Percentiles rank a stretch among this genome's conserved stretches.
phyloP scores from a whole-genome alignment of 2,329 filamentous ascomycete species.

The Arthroderma sp. region DNA sequence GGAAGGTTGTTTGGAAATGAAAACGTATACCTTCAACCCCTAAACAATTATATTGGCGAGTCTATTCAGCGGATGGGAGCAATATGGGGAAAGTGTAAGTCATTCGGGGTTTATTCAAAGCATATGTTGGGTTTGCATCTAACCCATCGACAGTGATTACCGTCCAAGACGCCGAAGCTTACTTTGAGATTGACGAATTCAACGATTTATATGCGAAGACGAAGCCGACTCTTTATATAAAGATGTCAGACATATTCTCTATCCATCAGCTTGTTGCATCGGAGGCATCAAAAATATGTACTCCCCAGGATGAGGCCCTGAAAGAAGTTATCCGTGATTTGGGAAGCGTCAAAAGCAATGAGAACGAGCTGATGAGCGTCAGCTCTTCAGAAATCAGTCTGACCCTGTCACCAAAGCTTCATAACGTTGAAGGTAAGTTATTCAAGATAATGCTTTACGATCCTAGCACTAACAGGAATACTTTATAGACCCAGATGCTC shows the following conservation, averaged over 20 bases:
- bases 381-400: constrained; percentile 82
- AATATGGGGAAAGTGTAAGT: constrained; percentile 54
- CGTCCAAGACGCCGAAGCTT: constrained; percentile 73
- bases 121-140: neutral
- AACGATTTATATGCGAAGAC: constrained; percentile 94
- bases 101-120: neutral
- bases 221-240: constrained; percentile 97
- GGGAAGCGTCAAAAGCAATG: constrained; percentile 90
- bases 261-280: constrained; percentile 79
- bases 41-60: constrained; percentile 82
- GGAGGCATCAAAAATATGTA: constrained; percentile 65
- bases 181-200: constrained; percentile 97
- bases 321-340: constrained; percentile 87
- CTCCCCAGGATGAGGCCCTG: constrained; percentile 69
- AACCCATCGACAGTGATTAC: constrained; percentile 48
- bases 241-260: constrained; percentile 93
- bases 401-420: constrained; percentile 77
- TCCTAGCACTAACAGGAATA: neutral
- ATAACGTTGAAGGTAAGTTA: constrained; percentile 57
- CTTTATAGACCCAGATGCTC: constrained; percentile 66
- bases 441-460: neutral
- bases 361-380: constrained; percentile 79
- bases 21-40: constrained; percentile 86
- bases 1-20: constrained; percentile 85
- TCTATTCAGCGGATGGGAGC: constrained; percentile 66